A percentile compares a stretch with the other conserved stretches of the same genome.
Evolutionary conservation across 805 yeast species (phyloP).

Genomic region (Saturnispora silvae): DNA sequence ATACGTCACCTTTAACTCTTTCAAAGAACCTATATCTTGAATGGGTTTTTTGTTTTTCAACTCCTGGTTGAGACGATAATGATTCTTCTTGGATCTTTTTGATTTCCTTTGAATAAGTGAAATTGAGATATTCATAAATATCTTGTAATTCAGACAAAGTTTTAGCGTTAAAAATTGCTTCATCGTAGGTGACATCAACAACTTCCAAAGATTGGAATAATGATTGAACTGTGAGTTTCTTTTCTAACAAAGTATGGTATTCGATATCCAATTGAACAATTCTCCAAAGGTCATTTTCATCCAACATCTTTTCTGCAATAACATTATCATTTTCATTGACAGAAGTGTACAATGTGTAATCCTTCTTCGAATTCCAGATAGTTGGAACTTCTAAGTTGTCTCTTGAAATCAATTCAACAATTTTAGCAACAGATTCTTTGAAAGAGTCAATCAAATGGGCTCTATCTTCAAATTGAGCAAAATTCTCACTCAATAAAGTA

Average conservation of each 20-base stretch:
- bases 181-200: conserved; percentile 48
- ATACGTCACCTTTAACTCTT: conserved; percentile 51
- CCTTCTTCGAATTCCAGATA: conserved; percentile 92
- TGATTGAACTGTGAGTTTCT: conserved; percentile 47
- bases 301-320: conserved; percentile 41
- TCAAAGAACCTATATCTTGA: conserved; percentile 54
- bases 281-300: conserved; percentile 88
- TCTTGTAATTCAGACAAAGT: conserved; percentile 79
- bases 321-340: conserved; percentile 29
- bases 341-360: conserved; percentile 57
- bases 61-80: conserved; percentile 11
- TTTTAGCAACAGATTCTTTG: conserved; percentile 58
- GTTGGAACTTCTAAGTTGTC: conserved; percentile 88
- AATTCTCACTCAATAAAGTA: conserved; percentile 48
- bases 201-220: conserved; percentile 43
- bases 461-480: conserved; percentile 29
- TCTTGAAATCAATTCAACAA: conserved; percentile 58
- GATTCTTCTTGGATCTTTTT: conserved; percentile 30
- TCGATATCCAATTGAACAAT: conserved; percentile 79
- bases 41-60: conserved; percentile 31
- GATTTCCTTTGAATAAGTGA: conserved; percentile 52
- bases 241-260: conserved; percentile 73
- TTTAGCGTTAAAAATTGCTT: conserved; percentile 42
- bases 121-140: conserved; percentile 70
- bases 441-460: conserved; percentile 38